phyloP scores from a whole-genome alignment of 192 early-diverging fungal genomes.

The Coemansia interrupta region DNA sequence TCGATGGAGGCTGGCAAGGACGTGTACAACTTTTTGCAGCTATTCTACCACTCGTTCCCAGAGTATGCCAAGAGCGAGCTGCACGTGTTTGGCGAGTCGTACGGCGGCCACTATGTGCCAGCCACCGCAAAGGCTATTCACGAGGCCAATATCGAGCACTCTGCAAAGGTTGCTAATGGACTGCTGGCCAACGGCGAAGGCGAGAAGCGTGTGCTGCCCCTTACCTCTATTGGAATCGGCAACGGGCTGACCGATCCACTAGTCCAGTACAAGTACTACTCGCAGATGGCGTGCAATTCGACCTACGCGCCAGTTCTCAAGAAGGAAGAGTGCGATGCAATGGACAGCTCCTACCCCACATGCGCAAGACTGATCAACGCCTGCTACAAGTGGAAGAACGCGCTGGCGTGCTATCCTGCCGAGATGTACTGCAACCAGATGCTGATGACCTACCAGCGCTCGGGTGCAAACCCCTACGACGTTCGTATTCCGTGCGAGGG shows the following conservation, averaged over 20 bases:
- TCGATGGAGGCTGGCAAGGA: conserved; percentile 77
- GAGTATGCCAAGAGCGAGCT: conserved; percentile 76
- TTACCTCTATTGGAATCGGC: conserved; percentile 78
- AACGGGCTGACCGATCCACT: conserved; percentile 90
- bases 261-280: conserved; percentile 86
- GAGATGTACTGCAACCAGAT: conserved; percentile 83
- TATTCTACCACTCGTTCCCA: conserved; percentile 85
- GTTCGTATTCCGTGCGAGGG: conserved; percentile 81
- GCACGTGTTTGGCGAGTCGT: conserved; percentile 85
- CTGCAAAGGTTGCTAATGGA: conserved; percentile 17
- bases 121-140: conserved; percentile 81
- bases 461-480: conserved; percentile 91
- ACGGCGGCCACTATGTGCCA: conserved; percentile 93
- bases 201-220: conserved; percentile 61
- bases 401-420: conserved; percentile 80
- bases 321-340: conserved; percentile 68
- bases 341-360: conserved; percentile 68
- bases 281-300: conserved; percentile 69
- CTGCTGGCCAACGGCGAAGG: conserved; percentile 26
- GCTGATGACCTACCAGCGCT: conserved; percentile 73
- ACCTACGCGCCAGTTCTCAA: conserved; percentile 74
- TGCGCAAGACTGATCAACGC: conserved; percentile 72
- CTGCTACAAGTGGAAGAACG: conserved; percentile 80
- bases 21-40: conserved; percentile 88
- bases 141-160: conserved; percentile 64